These are phyloP conservation scores for Amanita fuliginea DNA, from an alignment of 768 basidiomycete species.

Conservation along the genomic window DNA sequence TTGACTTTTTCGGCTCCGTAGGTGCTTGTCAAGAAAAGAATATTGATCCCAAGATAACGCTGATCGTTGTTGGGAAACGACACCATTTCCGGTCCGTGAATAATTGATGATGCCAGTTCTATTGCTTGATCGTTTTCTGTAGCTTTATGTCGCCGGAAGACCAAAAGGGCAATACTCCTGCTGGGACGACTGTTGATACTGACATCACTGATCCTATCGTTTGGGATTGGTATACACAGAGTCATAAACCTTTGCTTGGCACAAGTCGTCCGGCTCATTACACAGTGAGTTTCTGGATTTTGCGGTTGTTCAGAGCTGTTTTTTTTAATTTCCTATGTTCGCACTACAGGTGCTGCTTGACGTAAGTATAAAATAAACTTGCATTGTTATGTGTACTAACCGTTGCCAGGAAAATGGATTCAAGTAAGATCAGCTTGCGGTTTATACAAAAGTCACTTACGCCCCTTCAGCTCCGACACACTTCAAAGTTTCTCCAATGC, in stretches of 20 bases:
- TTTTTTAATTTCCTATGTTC: not conserved
- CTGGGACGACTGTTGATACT: conserved; percentile 71
- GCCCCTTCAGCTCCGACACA: conserved; percentile 39
- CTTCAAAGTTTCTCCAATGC: conserved; percentile 63
- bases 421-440: conserved; percentile 25
- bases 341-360: conserved; percentile 27
- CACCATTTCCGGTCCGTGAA: conserved; percentile 41
- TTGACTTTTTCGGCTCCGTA: conserved; percentile 15
- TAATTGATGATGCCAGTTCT: not conserved
- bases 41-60: conserved; percentile 57
- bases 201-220: conserved; percentile 62
- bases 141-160: conserved; percentile 29
- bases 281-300: conserved; percentile 23
- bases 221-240: conserved; percentile 70
- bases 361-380: conserved; percentile 17
- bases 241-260: conserved; percentile 67
- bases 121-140: not conserved
- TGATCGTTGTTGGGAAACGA: conserved; percentile 75
- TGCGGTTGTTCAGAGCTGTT: not conserved
- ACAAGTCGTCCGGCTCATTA: conserved; percentile 49
- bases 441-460: not conserved
- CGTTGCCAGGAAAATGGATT: conserved; percentile 39
- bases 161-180: conserved; percentile 59
- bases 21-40: conserved; percentile 50
- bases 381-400: not conserved